Evolutionary conservation across 1,139 yeast genomes (phyloP).

Genomic region (Debaryomyces coudertii): DNA sequence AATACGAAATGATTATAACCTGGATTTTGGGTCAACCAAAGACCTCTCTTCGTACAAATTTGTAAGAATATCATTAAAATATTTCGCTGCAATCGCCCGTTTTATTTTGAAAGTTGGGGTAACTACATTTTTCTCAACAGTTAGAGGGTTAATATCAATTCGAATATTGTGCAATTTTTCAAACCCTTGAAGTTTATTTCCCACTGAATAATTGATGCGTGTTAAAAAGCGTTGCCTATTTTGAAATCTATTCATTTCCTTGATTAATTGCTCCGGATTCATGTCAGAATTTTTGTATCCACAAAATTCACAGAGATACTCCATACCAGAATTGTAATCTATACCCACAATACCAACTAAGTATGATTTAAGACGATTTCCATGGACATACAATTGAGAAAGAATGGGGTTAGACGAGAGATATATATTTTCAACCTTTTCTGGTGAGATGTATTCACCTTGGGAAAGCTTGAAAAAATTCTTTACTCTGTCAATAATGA

Average conservation of each 20-base stretch:
- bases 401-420: conserved; percentile 36
- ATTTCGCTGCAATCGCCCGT: conserved; percentile 59
- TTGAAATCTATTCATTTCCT: conserved; percentile 30
- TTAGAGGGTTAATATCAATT: conserved; percentile 68
- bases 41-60: conserved; percentile 64
- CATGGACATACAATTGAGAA: conserved; percentile 49
- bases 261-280: conserved; percentile 27
- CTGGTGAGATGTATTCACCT: conserved; percentile 50
- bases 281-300: conserved; percentile 18
- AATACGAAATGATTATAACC: not conserved
- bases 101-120: conserved; percentile 81
- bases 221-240: conserved; percentile 31
- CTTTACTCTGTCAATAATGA: conserved; percentile 45
- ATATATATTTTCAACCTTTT: conserved; percentile 43
- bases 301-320: conserved; percentile 18
- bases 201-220: conserved; percentile 30
- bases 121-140: conserved; percentile 60
- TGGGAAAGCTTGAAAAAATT: conserved; percentile 48
- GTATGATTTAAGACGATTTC: conserved; percentile 61
- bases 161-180: conserved; percentile 67
- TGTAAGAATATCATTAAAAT: conserved; percentile 49
- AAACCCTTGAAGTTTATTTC: conserved; percentile 45
- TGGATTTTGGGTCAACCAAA: conserved; percentile 2
- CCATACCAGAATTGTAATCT: conserved; percentile 26
- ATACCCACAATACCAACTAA: conserved; percentile 71